Base-by-base conservation (phyloP, 768 basidiomycete genomes). In the Sarcomyxa edulis region DNA sequence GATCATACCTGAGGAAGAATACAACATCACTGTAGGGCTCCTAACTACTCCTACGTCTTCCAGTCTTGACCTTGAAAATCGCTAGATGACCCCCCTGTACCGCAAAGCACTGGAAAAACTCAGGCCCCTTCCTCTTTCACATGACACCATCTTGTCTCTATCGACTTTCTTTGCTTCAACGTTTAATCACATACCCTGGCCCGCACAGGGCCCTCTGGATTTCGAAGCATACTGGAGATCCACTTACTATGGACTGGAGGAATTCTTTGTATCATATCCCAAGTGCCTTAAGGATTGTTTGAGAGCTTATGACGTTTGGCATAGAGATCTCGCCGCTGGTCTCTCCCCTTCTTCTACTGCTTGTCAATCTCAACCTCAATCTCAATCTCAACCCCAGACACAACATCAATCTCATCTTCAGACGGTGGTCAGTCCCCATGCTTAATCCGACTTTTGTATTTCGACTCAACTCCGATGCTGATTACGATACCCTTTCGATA, bases 181-280 rank as follows among this genome's bases (percentile, higher is more conserved):
- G 0, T 81, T 82, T 46, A 58, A 58, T 4, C 69, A 62, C 16
- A 63, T 72, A 20, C 68, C 71, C 1, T 42, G 54, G 3, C 72
- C 71, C 2, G 69, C 72, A 7, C 56, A 65, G 14, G 79, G 75
- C 0, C 71, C 76, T 1, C 48, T 69, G 5, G 66, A 71, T 1
- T 84, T 83, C 43, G 63, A 66, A 45, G 57, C 53, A 2, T 83
- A 76, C 50, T 84, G 81, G 81, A 64, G 63, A n/a, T 55, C 56
- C 26, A 74, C 74, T 3, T 81, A 76, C 48, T 68, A 74, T 23
- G 57, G 56, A n/a, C 59, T 50, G 24, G 53, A 54, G 19, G 58
- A 68, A 22, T 63, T 70, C 20, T 53, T 50, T 34, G 27, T 46
- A 0, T 40, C 50, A 12, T 71, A 73, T 40, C 75, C 79, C 0